Percentiles rank a stretch among this genome's conserved stretches.
phyloP scores from a whole-genome alignment of 192 early-diverging fungal genomes.

The Linnemannia schmuckeri region DNA sequence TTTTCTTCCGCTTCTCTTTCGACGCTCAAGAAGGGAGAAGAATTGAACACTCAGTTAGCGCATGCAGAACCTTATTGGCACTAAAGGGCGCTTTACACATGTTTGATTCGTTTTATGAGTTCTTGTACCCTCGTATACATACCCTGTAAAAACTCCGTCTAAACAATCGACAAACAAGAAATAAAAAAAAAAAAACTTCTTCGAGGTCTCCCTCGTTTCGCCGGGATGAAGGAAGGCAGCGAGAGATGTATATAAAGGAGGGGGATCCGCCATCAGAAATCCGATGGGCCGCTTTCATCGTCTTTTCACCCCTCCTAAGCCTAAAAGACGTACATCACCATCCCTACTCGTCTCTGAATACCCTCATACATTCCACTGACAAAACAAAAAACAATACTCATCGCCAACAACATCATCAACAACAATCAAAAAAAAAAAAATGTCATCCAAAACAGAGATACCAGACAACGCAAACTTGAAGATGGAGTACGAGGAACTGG shows the following conservation, averaged over 20 bases:
- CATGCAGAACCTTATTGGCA: not conserved
- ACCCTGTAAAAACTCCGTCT: not conserved
- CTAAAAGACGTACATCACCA: conserved; percentile 48
- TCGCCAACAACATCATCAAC: not conserved
- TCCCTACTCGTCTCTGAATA: conserved; percentile 1
- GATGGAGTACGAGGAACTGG: conserved; percentile 17
- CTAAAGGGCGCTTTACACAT: not conserved
- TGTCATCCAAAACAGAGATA: conserved; percentile 19
- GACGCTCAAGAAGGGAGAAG: conserved; percentile 6
- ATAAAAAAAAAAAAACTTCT: not conserved
- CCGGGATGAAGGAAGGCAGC: not conserved
- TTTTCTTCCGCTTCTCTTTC: not conserved
- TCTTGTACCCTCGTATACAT: not conserved
- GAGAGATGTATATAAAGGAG: conserved; percentile 30
- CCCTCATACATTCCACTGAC: not conserved
- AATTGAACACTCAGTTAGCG: not conserved
- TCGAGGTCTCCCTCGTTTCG: not conserved
- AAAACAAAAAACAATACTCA: not conserved
- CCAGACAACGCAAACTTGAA: not conserved
- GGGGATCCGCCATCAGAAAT: conserved; percentile 13
- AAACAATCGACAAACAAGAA: not conserved
- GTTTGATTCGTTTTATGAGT: not conserved
- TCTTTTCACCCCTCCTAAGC: conserved; percentile 56
- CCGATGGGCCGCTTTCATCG: conserved; percentile 57
- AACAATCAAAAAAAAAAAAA: conserved; percentile 21